A percentile compares a stretch with the other conserved stretches of the same genome.
These are phyloP conservation scores for Adansonia digitata DNA, from an alignment of 345 rosid genomes.

Conservation along the genomic window DNA sequence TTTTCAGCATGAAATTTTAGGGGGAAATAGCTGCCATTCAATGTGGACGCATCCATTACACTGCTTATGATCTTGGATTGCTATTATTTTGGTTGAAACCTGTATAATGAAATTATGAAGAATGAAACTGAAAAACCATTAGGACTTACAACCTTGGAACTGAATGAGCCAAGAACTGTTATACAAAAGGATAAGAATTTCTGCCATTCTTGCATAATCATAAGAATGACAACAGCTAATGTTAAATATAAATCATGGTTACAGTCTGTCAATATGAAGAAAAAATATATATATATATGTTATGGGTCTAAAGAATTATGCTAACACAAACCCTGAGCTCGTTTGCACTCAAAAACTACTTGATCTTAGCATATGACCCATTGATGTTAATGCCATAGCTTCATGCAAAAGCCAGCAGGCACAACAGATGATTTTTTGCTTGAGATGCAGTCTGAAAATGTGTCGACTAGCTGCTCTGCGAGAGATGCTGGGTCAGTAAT, in stretches of 20 bases:
- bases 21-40: no score
- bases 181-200: constrained; percentile 9
- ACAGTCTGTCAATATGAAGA: constrained; percentile 25
- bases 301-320: constrained; percentile 35
- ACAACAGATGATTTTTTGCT: constrained; percentile 52
- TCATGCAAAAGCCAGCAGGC: constrained; percentile 79
- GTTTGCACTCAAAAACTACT: constrained; percentile 14
- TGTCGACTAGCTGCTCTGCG: constrained; percentile 84
- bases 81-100: background rate
- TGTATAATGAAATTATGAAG: background rate
- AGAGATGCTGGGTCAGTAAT: constrained; percentile 71
- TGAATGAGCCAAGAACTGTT: constrained; percentile 11
- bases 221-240: constrained; percentile 30
- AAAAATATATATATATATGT: constrained; percentile 19
- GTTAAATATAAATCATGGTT: constrained; percentile 19
- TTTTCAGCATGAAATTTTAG: no score
- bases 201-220: constrained; percentile 29
- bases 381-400: constrained; percentile 62
- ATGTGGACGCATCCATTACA: no score
- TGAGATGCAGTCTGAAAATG: constrained; percentile 68
- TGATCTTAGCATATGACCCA: background rate
- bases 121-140: background rate
- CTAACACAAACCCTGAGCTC: constrained; percentile 21
- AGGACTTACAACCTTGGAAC: background rate
- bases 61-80: background rate